A percentile compares a stretch with the other conserved stretches of the same genome.
Conservation (phyloP, 179 eudicot species). For the Monotropa hypopitys region DNA sequence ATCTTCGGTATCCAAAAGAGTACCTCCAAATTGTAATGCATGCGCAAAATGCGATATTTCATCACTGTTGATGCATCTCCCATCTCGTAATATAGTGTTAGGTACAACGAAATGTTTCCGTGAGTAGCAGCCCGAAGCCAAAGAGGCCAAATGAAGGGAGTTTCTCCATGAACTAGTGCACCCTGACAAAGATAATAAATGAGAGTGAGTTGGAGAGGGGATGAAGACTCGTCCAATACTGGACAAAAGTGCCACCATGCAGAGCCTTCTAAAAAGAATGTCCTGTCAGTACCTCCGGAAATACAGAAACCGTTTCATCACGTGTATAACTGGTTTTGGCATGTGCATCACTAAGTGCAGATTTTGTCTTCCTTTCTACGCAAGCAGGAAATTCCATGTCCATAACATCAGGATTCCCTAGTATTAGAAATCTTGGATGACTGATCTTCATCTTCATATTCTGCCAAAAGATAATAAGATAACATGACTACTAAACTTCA, state of each 20-base stretch:
- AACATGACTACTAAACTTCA: not conserved
- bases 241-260: not conserved
- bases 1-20: not conserved
- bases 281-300: slow-evolving; percentile 57
- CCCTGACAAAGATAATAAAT: slow-evolving; percentile 29
- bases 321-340: slow-evolving; percentile 6
- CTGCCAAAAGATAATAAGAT: slow-evolving; percentile 37
- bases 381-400: slow-evolving; percentile 60
- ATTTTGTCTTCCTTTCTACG: slow-evolving; percentile 28
- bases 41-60: slow-evolving; percentile 75
- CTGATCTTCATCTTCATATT: slow-evolving; percentile 69
- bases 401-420: slow-evolving; percentile 47
- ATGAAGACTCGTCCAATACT: not conserved
- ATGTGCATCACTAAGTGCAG: slow-evolving; percentile 13
- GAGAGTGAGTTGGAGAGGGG: not conserved
- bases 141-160: slow-evolving; percentile 69
- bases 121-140: slow-evolving; percentile 89
- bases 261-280: slow-evolving; percentile 1
- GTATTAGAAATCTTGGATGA: slow-evolving; percentile 66
- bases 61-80: slow-evolving; percentile 50
- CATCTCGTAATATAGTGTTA: slow-evolving; percentile 71
- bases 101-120: slow-evolving; percentile 49
- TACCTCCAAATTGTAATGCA: slow-evolving; percentile 77
- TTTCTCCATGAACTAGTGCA: slow-evolving; percentile 34
- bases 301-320: slow-evolving; percentile 33